These are phyloP conservation scores for Yamadazyma triangularis DNA, from an alignment of 1,139 yeast genomes.

Conservation along the genomic window DNA sequence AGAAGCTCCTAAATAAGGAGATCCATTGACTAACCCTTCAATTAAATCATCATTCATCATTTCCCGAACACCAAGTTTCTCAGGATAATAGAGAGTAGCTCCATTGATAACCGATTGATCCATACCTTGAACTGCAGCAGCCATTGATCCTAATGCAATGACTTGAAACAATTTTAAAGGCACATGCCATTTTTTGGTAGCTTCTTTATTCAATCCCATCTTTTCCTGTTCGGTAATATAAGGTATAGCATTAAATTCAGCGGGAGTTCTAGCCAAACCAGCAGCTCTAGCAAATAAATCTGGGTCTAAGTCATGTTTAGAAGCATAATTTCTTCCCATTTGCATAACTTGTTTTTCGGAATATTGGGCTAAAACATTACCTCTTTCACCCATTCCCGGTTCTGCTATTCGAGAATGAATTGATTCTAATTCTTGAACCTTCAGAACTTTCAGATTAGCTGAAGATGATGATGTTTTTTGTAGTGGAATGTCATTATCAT, in stretches of 20 bases:
- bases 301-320: constrained; percentile 54
- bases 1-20: constrained; percentile 78
- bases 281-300: constrained; percentile 77
- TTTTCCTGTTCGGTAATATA: constrained; percentile 59
- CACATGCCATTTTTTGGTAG: constrained; percentile 63
- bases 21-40: constrained; percentile 72
- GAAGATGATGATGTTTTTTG: constrained; percentile 11
- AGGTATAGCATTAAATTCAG: constrained; percentile 52
- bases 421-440: constrained; percentile 23
- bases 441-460: constrained; percentile 6
- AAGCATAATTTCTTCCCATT: constrained; percentile 71
- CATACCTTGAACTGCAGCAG: constrained; percentile 93
- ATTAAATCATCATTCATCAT: constrained; percentile 60
- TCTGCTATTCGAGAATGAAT: constrained; percentile 14
- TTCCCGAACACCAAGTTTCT: constrained; percentile 44
- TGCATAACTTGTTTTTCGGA: constrained; percentile 61
- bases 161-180: constrained; percentile 60
- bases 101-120: constrained; percentile 88
- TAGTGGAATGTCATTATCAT: constrained; percentile 4
- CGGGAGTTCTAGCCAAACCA: constrained; percentile 67
- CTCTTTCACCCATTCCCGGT: constrained; percentile 26
- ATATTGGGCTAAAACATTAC: constrained; percentile 61
- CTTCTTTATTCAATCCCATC: constrained; percentile 47
- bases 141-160: constrained; percentile 74
- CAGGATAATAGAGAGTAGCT: constrained; percentile 70